Conservation (phyloP, 2,329 filamentous ascomycete genomes). For the Cercospora sp. region DNA sequence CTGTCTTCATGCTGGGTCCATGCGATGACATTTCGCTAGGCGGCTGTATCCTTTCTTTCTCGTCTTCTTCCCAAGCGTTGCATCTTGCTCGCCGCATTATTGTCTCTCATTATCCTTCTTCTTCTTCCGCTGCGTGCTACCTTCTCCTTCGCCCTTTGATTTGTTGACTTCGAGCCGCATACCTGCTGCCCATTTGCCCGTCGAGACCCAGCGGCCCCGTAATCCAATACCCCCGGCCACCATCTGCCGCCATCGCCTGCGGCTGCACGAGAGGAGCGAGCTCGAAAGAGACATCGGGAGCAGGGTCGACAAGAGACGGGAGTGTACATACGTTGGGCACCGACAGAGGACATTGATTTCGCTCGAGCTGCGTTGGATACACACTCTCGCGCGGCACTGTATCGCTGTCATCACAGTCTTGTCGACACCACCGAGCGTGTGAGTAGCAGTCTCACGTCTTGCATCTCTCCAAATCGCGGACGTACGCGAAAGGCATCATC, state of each 20-base stretch:
- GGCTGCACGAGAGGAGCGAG: slow-evolving; percentile 3
- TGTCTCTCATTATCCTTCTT: slow-evolving; percentile 29
- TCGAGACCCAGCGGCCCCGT: slow-evolving; percentile 9
- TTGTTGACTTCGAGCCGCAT: slow-evolving; percentile 23
- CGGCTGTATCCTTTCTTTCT: slow-evolving; percentile 26
- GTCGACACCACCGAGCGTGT: slow-evolving; percentile 17
- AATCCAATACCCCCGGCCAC: slow-evolving; percentile 16
- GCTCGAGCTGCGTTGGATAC: slow-evolving; percentile 16
- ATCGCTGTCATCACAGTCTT: slow-evolving; percentile 14
- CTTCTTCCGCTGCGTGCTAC: slow-evolving; percentile 20
- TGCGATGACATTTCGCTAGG: slow-evolving; percentile 31
- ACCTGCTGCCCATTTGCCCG: slow-evolving; percentile 16
- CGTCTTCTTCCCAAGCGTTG: slow-evolving; percentile 32
- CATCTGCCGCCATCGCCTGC: slow-evolving; percentile 15
- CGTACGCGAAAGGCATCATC: not conserved
- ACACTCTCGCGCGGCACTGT: slow-evolving; percentile 18
- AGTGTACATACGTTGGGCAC: slow-evolving; percentile 30
- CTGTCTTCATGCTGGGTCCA: slow-evolving; percentile 31
- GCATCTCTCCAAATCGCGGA: not conserved
- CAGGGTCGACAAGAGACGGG: slow-evolving; percentile 19
- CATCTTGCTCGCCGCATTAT: slow-evolving; percentile 25
- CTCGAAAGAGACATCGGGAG: slow-evolving; percentile 11
- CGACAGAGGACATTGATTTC: slow-evolving; percentile 11
- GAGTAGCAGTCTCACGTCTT: slow-evolving; percentile 10
- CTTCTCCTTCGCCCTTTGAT: slow-evolving; percentile 20